Evolutionary conservation across 257 asterid species (phyloP).

Genomic region (Ligustrum vulgare): DNA sequence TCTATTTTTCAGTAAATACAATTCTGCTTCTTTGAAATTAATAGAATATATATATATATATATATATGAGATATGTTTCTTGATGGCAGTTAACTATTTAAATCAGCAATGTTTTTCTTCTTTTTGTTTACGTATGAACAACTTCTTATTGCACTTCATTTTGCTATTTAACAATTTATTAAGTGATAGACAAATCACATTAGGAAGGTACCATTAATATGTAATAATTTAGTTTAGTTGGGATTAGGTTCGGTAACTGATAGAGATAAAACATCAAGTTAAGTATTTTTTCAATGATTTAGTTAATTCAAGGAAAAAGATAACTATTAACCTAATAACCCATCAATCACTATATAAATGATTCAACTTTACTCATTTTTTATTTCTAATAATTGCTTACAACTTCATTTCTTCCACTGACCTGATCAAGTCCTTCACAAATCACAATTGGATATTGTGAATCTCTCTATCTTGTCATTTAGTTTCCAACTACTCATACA

Average conservation of each 20-base stretch:
- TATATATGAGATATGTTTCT: neutral
- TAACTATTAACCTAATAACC: neutral
- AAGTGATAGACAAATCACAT: neutral
- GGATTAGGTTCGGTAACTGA: slow-evolving; percentile 7
- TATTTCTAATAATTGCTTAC: neutral
- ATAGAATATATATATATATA: too few species aligned
- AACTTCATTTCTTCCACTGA: neutral
- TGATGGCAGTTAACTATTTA: neutral
- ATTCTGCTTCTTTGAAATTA: neutral
- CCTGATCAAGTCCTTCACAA: neutral
- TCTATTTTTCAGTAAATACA: slow-evolving; percentile 4
- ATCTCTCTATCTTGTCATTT: slow-evolving; percentile 6
- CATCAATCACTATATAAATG: slow-evolving; percentile 9
- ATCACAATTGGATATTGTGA: neutral
- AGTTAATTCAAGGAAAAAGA: neutral
- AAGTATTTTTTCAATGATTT: slow-evolving; percentile 1
- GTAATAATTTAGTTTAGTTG: slow-evolving; percentile 9
- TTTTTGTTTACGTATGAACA: neutral
- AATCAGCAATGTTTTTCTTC: neutral
- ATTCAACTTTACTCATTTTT: slow-evolving; percentile 7
- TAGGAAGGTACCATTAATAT: neutral
- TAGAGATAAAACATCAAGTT: neutral
- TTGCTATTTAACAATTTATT: neutral
- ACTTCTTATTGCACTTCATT: slow-evolving; percentile 1
- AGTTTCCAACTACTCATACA: neutral